Conservation (phyloP, 305 asterid genomes). For the Fraxinus angustifolia region DNA sequence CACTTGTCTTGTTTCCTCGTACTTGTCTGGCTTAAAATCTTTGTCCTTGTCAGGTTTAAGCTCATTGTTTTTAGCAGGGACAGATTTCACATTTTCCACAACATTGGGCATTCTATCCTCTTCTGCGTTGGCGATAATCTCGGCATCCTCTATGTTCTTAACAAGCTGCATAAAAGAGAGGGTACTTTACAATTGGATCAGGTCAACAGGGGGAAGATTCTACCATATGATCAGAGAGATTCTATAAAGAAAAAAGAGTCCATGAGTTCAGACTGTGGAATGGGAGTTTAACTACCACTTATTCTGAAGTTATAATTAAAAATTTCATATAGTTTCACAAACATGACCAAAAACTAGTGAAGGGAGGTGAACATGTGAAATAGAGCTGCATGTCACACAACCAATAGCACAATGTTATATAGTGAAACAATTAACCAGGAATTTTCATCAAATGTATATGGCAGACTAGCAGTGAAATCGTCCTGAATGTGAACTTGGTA, state of each 20-base stretch:
- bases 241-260: constrained; percentile 6
- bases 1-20: constrained; percentile 34
- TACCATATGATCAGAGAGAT: background rate
- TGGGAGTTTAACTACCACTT: background rate
- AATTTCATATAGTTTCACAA: background rate
- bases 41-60: constrained; percentile 21
- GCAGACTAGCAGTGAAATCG: constrained; percentile 1
- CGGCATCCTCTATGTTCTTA: constrained; percentile 36
- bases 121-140: constrained; percentile 30
- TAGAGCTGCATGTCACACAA: constrained; percentile 10
- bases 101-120: constrained; percentile 35
- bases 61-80: constrained; percentile 27
- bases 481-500: constrained; percentile 10
- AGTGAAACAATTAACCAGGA: constrained; percentile 2
- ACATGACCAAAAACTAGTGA: constrained; percentile 9
- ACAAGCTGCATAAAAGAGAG: constrained; percentile 34
- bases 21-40: constrained; percentile 20
- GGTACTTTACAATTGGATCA: background rate
- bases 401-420: background rate
- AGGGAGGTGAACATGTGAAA: background rate
- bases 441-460: constrained; percentile 1
- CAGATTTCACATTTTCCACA: constrained; percentile 28
- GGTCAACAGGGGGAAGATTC: background rate
- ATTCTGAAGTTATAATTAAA: background rate
- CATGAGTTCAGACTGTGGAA: background rate